Evolutionary conservation across 495 filamentous ascomycete species (phyloP), one percentile per base, ranked within the genome.

Genomic region (Aspergillus ostianus): DNA sequence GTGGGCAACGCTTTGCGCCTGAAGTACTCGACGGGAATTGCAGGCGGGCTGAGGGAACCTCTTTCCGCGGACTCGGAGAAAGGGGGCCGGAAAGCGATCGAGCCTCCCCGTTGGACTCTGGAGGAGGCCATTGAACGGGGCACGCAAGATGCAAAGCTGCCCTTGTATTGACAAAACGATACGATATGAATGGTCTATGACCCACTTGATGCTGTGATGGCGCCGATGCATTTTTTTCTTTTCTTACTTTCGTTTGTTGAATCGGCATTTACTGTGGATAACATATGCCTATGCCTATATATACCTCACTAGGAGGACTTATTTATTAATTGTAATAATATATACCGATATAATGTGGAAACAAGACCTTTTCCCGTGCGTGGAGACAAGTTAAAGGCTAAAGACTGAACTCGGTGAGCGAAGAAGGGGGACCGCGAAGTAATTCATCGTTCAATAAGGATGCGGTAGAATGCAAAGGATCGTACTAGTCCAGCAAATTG

Each of bases 1-100:
- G 82, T 93, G 46, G 90, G 91, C 53, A 84, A 92, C 67, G 80
- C 91, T 32, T 77, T 96, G 20, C 88, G 93, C 64, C 75, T 95
- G 64, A 96, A 94, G 75, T 94, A 91, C 75, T 92, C 89, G 4
- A 91, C 88, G 3, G 92, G 92, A 50, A 78, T 93, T 62, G 90
- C 91, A 4, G 92, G 92, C 52, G 92, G 92, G 23, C 79, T 87
- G 32, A 55, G 45, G 23, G 84, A 87, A 57, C 84, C 89, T 12
- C 73, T 87, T 41, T 80, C 84, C 2, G 81, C 82, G 19, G 87
- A 82, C 5, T 74, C 84, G 30, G 53, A 62, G 23, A 61, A 65
- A 23, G 57, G 48, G 9, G 57, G 53, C 3, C 47, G 54, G n/a
- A 52, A 45, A 21, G 10, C 30, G 19, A 65, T 64, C 15, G 66